A percentile compares a stretch with the other conserved stretches of the same genome.
Conservation (phyloP, 164 flowering plant species). For the Sedum album region DNA sequence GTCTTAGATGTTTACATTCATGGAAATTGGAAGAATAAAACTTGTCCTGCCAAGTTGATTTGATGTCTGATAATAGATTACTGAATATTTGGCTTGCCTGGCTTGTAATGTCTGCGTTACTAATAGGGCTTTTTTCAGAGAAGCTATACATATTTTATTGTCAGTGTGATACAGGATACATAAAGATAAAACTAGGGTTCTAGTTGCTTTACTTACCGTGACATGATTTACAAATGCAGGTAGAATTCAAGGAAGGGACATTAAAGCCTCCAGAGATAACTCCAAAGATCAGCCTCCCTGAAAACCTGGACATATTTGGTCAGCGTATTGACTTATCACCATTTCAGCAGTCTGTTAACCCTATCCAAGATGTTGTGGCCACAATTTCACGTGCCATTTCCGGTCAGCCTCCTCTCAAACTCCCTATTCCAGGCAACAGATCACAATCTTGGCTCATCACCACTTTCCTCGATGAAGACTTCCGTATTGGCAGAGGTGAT, state of each 20-base stretch:
- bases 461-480: slow-evolving; percentile 77
- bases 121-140: no score
- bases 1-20: not conserved
- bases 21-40: not conserved
- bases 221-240: slow-evolving; percentile 31
- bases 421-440: slow-evolving; percentile 80
- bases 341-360: slow-evolving; percentile 54
- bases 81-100: not conserved
- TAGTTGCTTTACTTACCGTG: not conserved
- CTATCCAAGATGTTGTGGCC: slow-evolving; percentile 55
- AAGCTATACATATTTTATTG: not conserved
- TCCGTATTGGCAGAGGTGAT: slow-evolving; percentile 89
- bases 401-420: slow-evolving; percentile 71
- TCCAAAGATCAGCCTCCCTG: slow-evolving; percentile 57
- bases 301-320: slow-evolving; percentile 61
- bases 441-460: slow-evolving; percentile 68
- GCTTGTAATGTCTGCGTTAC: not conserved
- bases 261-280: slow-evolving; percentile 79
- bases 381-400: slow-evolving; percentile 56
- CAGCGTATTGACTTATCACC: slow-evolving; percentile 56
- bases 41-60: not conserved
- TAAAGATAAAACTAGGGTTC: not conserved
- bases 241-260: slow-evolving; percentile 77
- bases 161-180: not conserved
- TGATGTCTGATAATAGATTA: not conserved